Evolutionary conservation across 2,329 filamentous ascomycete genomes (phyloP).

Genomic region (Penicillium janthinellum): DNA sequence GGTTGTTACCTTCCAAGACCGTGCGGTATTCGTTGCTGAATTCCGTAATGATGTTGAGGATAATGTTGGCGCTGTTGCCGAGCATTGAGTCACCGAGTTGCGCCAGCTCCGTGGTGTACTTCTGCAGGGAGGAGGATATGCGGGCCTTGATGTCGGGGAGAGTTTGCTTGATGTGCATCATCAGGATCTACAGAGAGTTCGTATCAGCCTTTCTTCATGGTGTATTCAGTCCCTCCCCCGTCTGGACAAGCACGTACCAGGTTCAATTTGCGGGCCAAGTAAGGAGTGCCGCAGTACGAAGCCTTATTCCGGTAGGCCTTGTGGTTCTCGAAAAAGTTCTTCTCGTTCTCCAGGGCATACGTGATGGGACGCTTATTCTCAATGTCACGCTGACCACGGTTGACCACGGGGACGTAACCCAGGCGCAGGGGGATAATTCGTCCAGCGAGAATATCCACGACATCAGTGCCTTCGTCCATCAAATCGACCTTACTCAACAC

Average conservation of each 20-base stretch:
- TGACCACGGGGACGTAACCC: slow-evolving; percentile 96
- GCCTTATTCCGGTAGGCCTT: slow-evolving; percentile 98
- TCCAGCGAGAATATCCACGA: slow-evolving; percentile 96
- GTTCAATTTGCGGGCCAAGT: slow-evolving; percentile 94
- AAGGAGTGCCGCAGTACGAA: slow-evolving; percentile 96
- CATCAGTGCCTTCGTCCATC: slow-evolving; percentile 98
- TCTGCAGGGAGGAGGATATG: slow-evolving; percentile 89
- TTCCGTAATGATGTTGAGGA: slow-evolving; percentile 98
- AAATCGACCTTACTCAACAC: slow-evolving; percentile 98
- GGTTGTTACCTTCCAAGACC: slow-evolving; percentile 93
- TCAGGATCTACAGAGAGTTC: slow-evolving; percentile 67
- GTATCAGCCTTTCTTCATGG: slow-evolving; percentile 21
- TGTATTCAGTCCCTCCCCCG: too few species aligned
- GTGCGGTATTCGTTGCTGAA: slow-evolving; percentile 98
- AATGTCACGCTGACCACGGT: slow-evolving; percentile 95
- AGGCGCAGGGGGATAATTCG: slow-evolving; percentile 93
- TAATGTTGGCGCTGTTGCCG: slow-evolving; percentile 93
- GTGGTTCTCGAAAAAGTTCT: slow-evolving; percentile 97
- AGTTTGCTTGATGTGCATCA: slow-evolving; percentile 99
- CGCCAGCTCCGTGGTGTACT: slow-evolving; percentile 80
- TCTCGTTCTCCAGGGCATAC: slow-evolving; percentile 87
- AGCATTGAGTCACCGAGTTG: slow-evolving; percentile 91
- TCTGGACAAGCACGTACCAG: slow-evolving; percentile 53
- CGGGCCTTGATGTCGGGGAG: slow-evolving; percentile 97
- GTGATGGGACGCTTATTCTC: slow-evolving; percentile 97